These are phyloP conservation scores for Endogone sp. DNA, from an alignment of 192 early-diverging fungal species.

Conservation along the genomic window DNA sequence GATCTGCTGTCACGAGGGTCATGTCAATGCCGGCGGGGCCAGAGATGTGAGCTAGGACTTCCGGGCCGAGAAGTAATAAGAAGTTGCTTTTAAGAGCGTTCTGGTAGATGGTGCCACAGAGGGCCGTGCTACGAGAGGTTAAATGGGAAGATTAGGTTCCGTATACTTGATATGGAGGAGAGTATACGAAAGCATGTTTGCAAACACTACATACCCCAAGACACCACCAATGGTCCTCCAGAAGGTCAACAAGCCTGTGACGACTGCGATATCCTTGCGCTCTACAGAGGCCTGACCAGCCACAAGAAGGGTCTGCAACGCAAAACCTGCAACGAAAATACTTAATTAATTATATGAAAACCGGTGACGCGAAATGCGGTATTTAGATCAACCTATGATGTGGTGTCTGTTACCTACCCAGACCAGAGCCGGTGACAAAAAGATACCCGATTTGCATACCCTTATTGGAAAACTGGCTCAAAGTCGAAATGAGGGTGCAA, in stretches of 20 bases:
- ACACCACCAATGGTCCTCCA: conserved; percentile 31
- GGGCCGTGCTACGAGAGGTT: conserved; percentile 24
- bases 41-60: too few relatives aligned
- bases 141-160: background rate
- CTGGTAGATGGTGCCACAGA: conserved; percentile 61
- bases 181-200: conserved; percentile 26
- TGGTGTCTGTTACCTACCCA: conserved; percentile 65
- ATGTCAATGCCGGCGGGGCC: background rate
- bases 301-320: conserved; percentile 63
- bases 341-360: background rate
- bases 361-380: too few relatives aligned
- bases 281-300: conserved; percentile 65
- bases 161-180: background rate
- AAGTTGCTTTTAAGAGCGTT: too few relatives aligned
- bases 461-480: conserved; percentile 35
- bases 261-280: conserved; percentile 27
- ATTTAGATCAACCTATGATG: too few relatives aligned
- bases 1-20: background rate
- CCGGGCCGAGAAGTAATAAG: too few relatives aligned
- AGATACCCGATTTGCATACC: conserved; percentile 61
- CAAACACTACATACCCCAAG: conserved; percentile 16
- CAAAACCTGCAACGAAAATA: conserved; percentile 5
- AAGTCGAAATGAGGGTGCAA: conserved; percentile 48
- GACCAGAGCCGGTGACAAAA: conserved; percentile 66
- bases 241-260: conserved; percentile 25